Conservation (phyloP, 2,329 filamentous ascomycete genomes). For the Fusarium secorum region DNA sequence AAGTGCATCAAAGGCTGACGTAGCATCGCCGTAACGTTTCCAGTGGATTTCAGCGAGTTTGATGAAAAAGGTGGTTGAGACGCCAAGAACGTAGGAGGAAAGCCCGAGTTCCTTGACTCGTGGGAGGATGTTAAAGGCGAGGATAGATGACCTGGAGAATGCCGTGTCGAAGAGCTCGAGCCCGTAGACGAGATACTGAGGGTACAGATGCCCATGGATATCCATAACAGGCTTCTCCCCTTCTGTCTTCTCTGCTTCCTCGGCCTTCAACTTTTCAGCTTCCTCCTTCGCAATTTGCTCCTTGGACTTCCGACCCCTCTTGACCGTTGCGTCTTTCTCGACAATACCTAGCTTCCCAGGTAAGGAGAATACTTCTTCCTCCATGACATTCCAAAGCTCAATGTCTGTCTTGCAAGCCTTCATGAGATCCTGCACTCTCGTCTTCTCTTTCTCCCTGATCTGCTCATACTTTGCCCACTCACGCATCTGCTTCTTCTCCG, state of each 20-base stretch:
- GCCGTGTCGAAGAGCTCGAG: conserved; percentile 63
- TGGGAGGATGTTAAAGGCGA: conserved; percentile 69
- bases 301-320: conserved; percentile 20
- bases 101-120: conserved; percentile 73
- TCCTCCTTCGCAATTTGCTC: conserved; percentile 10
- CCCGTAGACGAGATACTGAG: conserved; percentile 65
- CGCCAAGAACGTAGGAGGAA: conserved; percentile 75
- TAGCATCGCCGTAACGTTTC: conserved; percentile 65
- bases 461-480: conserved; percentile 49
- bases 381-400: conserved; percentile 72
- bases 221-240: conserved; percentile 55
- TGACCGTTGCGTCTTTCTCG: conserved; percentile 21
- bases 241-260: not conserved
- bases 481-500: conserved; percentile 45
- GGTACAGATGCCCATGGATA: conserved; percentile 70
- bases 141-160: conserved; percentile 65
- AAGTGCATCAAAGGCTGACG: conserved; percentile 62
- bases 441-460: conserved; percentile 55
- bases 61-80: conserved; percentile 74
- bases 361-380: conserved; percentile 71
- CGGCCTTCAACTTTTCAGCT: not conserved
- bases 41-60: conserved; percentile 69
- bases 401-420: conserved; percentile 64
- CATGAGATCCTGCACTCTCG: conserved; percentile 63
- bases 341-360: conserved; percentile 64